These are phyloP conservation scores for Pilatotrama ljubarskyi DNA, from an alignment of 768 basidiomycete species.

Conservation along the genomic window DNA sequence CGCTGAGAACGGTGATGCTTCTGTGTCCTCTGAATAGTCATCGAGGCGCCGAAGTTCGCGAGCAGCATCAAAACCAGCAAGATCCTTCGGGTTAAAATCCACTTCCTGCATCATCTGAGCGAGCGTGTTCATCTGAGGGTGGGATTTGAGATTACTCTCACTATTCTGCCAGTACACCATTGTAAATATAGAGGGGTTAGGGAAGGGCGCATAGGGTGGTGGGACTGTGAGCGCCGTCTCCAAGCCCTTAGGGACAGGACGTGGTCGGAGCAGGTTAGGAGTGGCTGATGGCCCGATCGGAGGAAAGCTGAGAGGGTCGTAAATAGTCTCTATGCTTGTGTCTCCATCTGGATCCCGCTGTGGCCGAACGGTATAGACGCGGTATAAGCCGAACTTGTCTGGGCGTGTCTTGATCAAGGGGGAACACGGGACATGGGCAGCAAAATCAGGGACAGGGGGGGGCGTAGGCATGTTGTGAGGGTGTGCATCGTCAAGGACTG, in stretches of 20 bases:
- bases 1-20: slow-evolving; percentile 17
- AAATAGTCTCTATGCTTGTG: too few species aligned
- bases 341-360: background rate
- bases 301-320: too few species aligned
- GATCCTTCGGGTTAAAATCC: background rate
- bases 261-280: background rate
- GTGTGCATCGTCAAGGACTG: too few species aligned
- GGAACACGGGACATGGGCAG: too few species aligned
- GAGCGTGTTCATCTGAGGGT: slow-evolving; percentile 25
- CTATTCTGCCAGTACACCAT: slow-evolving; percentile 33
- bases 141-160: slow-evolving; percentile 30
- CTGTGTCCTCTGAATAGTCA: background rate
- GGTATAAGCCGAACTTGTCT: background rate
- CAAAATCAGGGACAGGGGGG: too few species aligned
- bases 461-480: too few species aligned
- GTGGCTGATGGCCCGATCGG: too few species aligned
- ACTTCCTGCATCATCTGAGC: slow-evolving; percentile 15
- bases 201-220: slow-evolving; percentile 6
- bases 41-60: slow-evolving; percentile 16
- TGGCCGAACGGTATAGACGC: background rate
- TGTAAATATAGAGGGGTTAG: slow-evolving; percentile 22
- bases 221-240: too few species aligned
- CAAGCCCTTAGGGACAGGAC: too few species aligned
- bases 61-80: background rate
- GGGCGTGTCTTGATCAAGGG: too few species aligned